A percentile compares a stretch with the other conserved stretches of the same genome.
phyloP scores from a whole-genome alignment of 2,329 filamentous ascomycete species.

The Arthrobotrys pseudoclavata region DNA sequence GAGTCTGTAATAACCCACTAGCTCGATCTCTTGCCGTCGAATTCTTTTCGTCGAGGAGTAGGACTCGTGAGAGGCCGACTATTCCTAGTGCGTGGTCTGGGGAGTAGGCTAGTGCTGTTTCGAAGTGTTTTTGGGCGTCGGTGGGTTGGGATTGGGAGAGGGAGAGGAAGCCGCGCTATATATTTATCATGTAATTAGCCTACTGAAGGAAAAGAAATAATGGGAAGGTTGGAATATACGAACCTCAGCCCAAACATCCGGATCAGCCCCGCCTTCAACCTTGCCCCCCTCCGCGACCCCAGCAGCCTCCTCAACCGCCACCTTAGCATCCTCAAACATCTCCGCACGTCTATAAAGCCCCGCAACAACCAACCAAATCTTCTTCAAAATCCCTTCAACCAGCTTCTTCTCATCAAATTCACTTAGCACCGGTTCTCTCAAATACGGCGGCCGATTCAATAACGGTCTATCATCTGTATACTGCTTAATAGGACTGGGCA shows the following conservation, averaged over 20 bases:
- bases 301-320: constrained; percentile 83
- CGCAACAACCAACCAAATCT: constrained; percentile 91
- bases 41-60: constrained; percentile 70
- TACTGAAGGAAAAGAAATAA: constrained; percentile 14
- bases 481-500: constrained; percentile 61
- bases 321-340: constrained; percentile 82
- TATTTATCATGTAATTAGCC: constrained; percentile 60
- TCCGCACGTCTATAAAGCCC: constrained; percentile 86
- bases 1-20: constrained; percentile 81
- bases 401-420: constrained; percentile 62
- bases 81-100: constrained; percentile 85
- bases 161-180: constrained; percentile 77
- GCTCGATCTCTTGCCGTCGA: constrained; percentile 92
- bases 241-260: constrained; percentile 84
- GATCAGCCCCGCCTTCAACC: constrained; percentile 55
- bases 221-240: constrained; percentile 64
- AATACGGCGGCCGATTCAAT: constrained; percentile 60
- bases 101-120: constrained; percentile 82
- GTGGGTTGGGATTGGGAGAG: constrained; percentile 75
- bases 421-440: constrained; percentile 62
- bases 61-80: constrained; percentile 83
- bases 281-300: constrained; percentile 81
- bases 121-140: constrained; percentile 81
- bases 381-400: constrained; percentile 73
- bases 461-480: constrained; percentile 61